These are phyloP conservation scores for Verbena officinalis DNA, from an alignment of 257 asterid genomes.

Conservation along the genomic window DNA sequence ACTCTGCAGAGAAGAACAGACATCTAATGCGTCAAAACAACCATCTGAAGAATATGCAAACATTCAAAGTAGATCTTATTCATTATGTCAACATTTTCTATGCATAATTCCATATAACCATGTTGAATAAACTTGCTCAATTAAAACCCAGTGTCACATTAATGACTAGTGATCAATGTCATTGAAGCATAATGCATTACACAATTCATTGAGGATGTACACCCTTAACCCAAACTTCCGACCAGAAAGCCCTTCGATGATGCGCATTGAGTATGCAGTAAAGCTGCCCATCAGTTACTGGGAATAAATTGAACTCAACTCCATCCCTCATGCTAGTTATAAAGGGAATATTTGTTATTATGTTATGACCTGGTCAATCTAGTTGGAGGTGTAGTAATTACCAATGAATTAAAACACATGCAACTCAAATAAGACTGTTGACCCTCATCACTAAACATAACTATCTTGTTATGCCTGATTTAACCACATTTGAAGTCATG, in stretches of 20 bases:
- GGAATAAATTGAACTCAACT: no score
- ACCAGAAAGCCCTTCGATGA: neutral
- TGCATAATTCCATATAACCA: conserved; percentile 5
- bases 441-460: neutral
- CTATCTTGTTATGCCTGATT: neutral
- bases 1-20: conserved; percentile 60
- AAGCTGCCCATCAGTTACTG: neutral
- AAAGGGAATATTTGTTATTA: no score
- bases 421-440: conserved; percentile 7
- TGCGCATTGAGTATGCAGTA: neutral
- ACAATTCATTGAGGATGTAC: conserved; percentile 7
- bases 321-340: no score
- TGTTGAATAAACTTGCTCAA: conserved; percentile 15
- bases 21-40: conserved; percentile 20
- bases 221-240: neutral
- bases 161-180: neutral
- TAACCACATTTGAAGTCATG: conserved; percentile 1
- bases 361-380: conserved; percentile 2
- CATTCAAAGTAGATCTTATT: conserved; percentile 17
- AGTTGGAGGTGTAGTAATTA: neutral
- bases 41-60: conserved; percentile 28
- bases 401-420: neutral
- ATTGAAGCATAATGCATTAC: neutral
- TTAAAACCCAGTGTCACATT: neutral
- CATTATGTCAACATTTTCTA: conserved; percentile 10